Evolutionary conservation across 1,139 yeast species (phyloP).

Genomic region (Candida albicans): DNA sequence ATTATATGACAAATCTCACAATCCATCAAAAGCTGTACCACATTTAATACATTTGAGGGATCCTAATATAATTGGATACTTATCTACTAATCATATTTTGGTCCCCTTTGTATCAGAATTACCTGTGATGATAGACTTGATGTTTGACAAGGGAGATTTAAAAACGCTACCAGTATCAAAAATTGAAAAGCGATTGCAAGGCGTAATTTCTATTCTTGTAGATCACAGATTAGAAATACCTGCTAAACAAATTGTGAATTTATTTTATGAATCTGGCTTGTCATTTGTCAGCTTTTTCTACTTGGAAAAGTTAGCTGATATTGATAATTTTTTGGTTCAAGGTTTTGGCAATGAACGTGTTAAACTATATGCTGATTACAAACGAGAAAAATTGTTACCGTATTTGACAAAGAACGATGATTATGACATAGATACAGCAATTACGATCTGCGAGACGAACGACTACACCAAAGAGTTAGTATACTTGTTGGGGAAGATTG

Average conservation of each 20-base stretch:
- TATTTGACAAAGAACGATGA: slow-evolving; percentile 48
- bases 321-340: slow-evolving; percentile 54
- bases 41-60: slow-evolving; percentile 62
- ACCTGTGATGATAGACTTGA: slow-evolving; percentile 53
- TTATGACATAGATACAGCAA: slow-evolving; percentile 71
- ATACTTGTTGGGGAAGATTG: slow-evolving; percentile 77
- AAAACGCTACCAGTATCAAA: slow-evolving; percentile 42
- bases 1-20: slow-evolving; percentile 56
- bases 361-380: slow-evolving; percentile 61
- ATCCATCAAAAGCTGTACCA: slow-evolving; percentile 61
- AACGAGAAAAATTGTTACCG: slow-evolving; percentile 50
- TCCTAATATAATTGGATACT: slow-evolving; percentile 52
- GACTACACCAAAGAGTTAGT: slow-evolving; percentile 69
- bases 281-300: slow-evolving; percentile 61
- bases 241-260: slow-evolving; percentile 49
- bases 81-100: slow-evolving; percentile 63
- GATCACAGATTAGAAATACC: slow-evolving; percentile 64
- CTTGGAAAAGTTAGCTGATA: slow-evolving; percentile 51
- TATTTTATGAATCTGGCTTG: slow-evolving; percentile 45
- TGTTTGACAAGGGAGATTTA: slow-evolving; percentile 31
- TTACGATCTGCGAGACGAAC: slow-evolving; percentile 57
- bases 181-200: slow-evolving; percentile 39
- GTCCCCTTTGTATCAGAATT: slow-evolving; percentile 48
- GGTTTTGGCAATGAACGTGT: slow-evolving; percentile 69
- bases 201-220: slow-evolving; percentile 57